phyloP scores from a whole-genome alignment of 2,329 filamentous ascomycete species.

The Xylariaceae sp. region DNA sequence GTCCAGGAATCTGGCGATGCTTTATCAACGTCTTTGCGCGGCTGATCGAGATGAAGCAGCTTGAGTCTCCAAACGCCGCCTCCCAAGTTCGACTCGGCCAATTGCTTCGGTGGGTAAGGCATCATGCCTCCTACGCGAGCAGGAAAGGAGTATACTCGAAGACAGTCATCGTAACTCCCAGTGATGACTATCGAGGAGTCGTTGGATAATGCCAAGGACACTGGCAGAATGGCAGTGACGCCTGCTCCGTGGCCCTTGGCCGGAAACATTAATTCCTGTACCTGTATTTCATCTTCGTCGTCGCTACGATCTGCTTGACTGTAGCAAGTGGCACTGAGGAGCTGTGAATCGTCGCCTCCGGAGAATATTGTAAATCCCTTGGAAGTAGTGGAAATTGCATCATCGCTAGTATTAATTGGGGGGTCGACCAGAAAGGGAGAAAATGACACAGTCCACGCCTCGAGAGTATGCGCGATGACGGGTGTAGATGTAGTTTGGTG shows the following conservation, averaged over 20 bases:
- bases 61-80: constrained; percentile 86
- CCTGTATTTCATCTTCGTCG: too few relatives aligned
- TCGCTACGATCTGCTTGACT: constrained; percentile 10
- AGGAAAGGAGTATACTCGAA: constrained; percentile 63
- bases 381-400: constrained; percentile 7
- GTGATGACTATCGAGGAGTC: constrained; percentile 66
- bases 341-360: constrained; percentile 72
- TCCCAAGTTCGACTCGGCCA: constrained; percentile 67
- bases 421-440: constrained; percentile 31
- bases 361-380: constrained; percentile 52
- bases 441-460: constrained; percentile 74
- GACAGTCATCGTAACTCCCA: constrained; percentile 85
- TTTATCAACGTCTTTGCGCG: constrained; percentile 17
- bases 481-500: constrained; percentile 34
- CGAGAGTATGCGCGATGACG: constrained; percentile 53
- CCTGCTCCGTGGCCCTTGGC: constrained; percentile 71
- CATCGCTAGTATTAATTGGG: background rate
- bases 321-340: constrained; percentile 46
- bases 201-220: constrained; percentile 44
- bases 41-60: constrained; percentile 42
- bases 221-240: constrained; percentile 80
- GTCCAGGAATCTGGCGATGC: constrained; percentile 19
- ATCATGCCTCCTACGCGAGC: constrained; percentile 41
- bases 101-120: constrained; percentile 44
- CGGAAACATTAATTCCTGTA: constrained; percentile 14